Conservation (phyloP, 2,329 filamentous ascomycete species). For the Endocalyx cinctus region DNA sequence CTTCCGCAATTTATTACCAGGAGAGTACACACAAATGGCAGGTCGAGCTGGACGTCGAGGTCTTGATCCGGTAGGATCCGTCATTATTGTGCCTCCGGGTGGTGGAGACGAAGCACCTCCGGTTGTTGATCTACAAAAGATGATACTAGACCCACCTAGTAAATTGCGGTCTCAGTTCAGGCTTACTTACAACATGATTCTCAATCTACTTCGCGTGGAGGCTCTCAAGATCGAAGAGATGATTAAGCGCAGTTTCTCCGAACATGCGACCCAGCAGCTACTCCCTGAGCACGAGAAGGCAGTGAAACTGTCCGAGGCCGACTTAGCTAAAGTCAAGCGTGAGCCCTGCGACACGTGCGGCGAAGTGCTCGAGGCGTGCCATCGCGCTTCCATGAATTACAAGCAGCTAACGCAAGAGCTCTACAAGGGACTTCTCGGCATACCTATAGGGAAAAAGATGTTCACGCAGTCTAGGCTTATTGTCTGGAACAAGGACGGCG, state of each 20-base stretch:
- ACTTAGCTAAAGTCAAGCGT: slow-evolving; percentile 83
- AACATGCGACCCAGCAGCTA: slow-evolving; percentile 92
- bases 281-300: slow-evolving; percentile 94
- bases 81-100: slow-evolving; percentile 84
- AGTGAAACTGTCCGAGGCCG: slow-evolving; percentile 86
- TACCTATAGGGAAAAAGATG: slow-evolving; percentile 77
- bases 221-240: slow-evolving; percentile 98
- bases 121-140: slow-evolving; percentile 75
- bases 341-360: slow-evolving; percentile 82
- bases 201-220: slow-evolving; percentile 91
- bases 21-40: slow-evolving; percentile 98
- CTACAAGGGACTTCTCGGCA: slow-evolving; percentile 69
- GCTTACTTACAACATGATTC: slow-evolving; percentile 98
- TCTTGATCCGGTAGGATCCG: slow-evolving; percentile 85
- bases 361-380: slow-evolving; percentile 71
- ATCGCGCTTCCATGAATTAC: slow-evolving; percentile 76
- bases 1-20: slow-evolving; percentile 86
- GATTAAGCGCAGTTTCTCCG: slow-evolving; percentile 99
- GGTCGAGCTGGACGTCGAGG: slow-evolving; percentile 90
- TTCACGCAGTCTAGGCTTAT: slow-evolving; percentile 73
- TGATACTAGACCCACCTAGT: slow-evolving; percentile 94
- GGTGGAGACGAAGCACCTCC: slow-evolving; percentile 82
- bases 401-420: slow-evolving; percentile 76
- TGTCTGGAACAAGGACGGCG: slow-evolving; percentile 79
- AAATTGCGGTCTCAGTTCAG: slow-evolving; percentile 95